phyloP scores from a whole-genome alignment of 768 basidiomycete species.

The Agaricus blazei region DNA sequence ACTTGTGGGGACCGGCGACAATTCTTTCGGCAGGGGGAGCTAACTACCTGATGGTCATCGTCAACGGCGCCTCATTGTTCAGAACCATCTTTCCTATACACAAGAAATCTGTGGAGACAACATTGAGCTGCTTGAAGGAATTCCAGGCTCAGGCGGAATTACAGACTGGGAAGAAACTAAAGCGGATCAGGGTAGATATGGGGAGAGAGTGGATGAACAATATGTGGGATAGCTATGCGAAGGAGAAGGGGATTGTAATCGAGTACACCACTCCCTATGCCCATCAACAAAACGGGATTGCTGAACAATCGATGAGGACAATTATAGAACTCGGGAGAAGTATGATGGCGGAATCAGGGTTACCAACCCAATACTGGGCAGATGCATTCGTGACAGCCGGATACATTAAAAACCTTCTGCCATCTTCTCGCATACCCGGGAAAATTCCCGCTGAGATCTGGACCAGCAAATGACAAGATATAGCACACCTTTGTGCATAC shows the following conservation, averaged over 20 bases:
- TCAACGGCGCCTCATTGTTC: constrained; percentile 16
- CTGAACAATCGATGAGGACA: constrained; percentile 21
- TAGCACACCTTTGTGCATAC: constrained; percentile 23
- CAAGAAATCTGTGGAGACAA: constrained; percentile 16
- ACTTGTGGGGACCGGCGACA: constrained; percentile 21
- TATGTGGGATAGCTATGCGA: not conserved
- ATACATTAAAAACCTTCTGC: constrained; percentile 10
- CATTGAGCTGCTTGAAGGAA: constrained; percentile 9
- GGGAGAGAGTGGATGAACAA: constrained; percentile 13
- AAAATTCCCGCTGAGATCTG: constrained; percentile 14
- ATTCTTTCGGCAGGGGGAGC: constrained; percentile 13
- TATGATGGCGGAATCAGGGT: constrained; percentile 16
- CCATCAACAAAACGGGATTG: constrained; percentile 25
- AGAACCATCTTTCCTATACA: constrained; percentile 15
- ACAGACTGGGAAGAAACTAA: constrained; percentile 12
- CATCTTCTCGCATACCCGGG: constrained; percentile 11
- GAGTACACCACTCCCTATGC: constrained; percentile 22
- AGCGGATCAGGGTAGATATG: not conserved
- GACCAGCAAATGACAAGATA: constrained; percentile 16
- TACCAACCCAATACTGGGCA: constrained; percentile 16
- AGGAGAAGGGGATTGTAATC: not conserved
- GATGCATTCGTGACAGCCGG: constrained; percentile 6
- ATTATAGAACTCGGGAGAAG: constrained; percentile 18
- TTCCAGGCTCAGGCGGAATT: constrained; percentile 14
- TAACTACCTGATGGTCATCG: constrained; percentile 21